These are phyloP conservation scores for Didymella arachidicola DNA, from an alignment of 2,329 filamentous ascomycete species.

Conservation along the genomic window DNA sequence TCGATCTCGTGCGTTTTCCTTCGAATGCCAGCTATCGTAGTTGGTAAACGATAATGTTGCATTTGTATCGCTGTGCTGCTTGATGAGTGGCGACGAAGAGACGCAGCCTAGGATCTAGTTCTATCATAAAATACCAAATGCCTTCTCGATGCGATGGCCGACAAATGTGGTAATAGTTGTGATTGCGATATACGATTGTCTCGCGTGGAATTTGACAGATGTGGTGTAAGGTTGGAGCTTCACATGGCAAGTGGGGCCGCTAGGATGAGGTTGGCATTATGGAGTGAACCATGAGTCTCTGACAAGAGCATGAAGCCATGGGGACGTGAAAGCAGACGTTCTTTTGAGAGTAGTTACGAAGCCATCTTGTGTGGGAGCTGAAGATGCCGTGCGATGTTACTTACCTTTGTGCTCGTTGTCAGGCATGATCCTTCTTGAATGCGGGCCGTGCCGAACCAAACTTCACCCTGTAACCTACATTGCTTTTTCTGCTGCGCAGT, in stretches of 20 bases:
- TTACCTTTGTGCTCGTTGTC: background rate
- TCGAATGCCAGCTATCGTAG: background rate
- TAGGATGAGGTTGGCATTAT: background rate
- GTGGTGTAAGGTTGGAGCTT: background rate
- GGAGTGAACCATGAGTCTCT: background rate
- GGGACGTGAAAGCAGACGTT: background rate
- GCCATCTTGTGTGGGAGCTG: background rate
- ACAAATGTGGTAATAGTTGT: background rate
- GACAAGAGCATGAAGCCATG: background rate
- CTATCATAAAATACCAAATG: background rate
- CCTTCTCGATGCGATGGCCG: background rate
- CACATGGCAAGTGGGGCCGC: background rate
- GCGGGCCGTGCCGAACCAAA: conserved; percentile 20
- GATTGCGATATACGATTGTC: background rate
- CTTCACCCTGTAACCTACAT: background rate
- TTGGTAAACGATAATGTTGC: background rate
- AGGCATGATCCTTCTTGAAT: conserved; percentile 7
- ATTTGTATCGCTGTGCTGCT: background rate
- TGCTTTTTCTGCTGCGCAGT: conserved; percentile 6
- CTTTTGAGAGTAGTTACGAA: background rate
- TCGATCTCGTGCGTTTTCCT: background rate
- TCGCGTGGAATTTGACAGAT: background rate
- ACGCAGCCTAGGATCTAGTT: background rate
- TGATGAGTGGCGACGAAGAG: background rate
- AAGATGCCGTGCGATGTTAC: background rate